These are phyloP conservation scores for Arthrinium phaeospermum DNA, from an alignment of 2,329 filamentous ascomycete genomes.

Conservation along the genomic window DNA sequence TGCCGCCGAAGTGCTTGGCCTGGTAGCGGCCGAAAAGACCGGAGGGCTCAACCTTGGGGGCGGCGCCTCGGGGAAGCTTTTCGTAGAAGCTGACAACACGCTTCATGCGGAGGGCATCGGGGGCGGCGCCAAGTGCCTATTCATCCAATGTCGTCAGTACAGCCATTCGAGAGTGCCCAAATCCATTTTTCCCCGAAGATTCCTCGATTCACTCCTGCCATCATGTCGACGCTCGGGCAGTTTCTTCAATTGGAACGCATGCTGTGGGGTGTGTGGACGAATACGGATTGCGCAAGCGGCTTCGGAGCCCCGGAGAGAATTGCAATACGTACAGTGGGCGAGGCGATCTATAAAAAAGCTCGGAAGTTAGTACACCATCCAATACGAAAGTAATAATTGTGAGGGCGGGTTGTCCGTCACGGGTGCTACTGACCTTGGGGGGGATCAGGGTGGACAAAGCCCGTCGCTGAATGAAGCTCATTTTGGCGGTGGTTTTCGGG, in stretches of 20 bases:
- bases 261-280: not conserved
- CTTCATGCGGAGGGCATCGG: slow-evolving; percentile 97
- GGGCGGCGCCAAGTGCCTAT: slow-evolving; percentile 91
- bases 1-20: slow-evolving; percentile 84
- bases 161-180: not conserved
- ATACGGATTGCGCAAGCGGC: not conserved
- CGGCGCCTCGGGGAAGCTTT: slow-evolving; percentile 91
- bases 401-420: not conserved
- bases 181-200: not conserved
- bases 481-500: slow-evolving; percentile 57
- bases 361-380: slow-evolving; percentile 20
- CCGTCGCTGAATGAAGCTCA: slow-evolving; percentile 92
- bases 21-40: slow-evolving; percentile 90
- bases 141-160: not conserved
- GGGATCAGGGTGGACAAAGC: slow-evolving; percentile 98
- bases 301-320: slow-evolving; percentile 10
- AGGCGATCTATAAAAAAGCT: slow-evolving; percentile 68
- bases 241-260: not conserved
- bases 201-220: not conserved
- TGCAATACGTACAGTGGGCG: slow-evolving; percentile 75
- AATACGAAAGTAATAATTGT: not conserved
- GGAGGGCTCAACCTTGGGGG: slow-evolving; percentile 80
- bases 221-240: not conserved
- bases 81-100: slow-evolving; percentile 98
- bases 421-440: slow-evolving; percentile 77